Evolutionary conservation across 345 rosid genomes (phyloP).

Genomic region (Angophora floribunda): DNA sequence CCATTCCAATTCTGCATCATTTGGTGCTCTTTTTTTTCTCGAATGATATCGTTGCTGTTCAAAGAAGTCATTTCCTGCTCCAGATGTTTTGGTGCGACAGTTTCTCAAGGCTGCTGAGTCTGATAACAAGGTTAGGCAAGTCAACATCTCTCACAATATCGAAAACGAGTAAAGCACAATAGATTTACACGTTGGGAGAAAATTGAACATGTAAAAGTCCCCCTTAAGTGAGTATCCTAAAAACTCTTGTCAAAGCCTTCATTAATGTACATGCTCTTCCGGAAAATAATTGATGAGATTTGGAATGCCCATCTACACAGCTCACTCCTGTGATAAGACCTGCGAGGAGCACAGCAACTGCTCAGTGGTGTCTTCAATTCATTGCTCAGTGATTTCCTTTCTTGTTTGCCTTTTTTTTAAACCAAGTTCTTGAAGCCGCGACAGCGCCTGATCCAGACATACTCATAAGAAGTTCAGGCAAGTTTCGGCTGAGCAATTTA

Average conservation of each 20-base stretch:
- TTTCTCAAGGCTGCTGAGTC: constrained; percentile 87
- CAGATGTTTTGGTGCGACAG: neutral
- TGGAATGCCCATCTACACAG: constrained; percentile 41
- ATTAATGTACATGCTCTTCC: constrained; percentile 20
- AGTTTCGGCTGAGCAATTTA: too few relatives aligned
- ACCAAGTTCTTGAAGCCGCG: too few relatives aligned
- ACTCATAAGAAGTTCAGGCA: too few relatives aligned
- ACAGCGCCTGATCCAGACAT: too few relatives aligned
- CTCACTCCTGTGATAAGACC: constrained; percentile 21
- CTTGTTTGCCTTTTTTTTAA: too few relatives aligned
- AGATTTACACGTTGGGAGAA: neutral
- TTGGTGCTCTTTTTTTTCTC: too few relatives aligned
- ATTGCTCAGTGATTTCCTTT: too few relatives aligned
- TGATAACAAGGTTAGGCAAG: constrained; percentile 35
- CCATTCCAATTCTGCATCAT: too few relatives aligned
- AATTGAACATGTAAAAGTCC: too few relatives aligned
- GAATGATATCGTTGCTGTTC: constrained; percentile 60
- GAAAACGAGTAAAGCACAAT: neutral
- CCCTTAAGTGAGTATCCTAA: neutral
- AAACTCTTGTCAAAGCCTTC: neutral
- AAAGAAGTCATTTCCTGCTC: constrained; percentile 72
- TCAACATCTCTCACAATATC: neutral
- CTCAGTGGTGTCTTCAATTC: too few relatives aligned
- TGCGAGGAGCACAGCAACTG: too few relatives aligned
- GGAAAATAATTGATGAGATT: constrained; percentile 53